A percentile compares a stretch with the other conserved stretches of the same genome.
phyloP scores from a whole-genome alignment of 768 basidiomycete species.

The Boletus insuetus region DNA sequence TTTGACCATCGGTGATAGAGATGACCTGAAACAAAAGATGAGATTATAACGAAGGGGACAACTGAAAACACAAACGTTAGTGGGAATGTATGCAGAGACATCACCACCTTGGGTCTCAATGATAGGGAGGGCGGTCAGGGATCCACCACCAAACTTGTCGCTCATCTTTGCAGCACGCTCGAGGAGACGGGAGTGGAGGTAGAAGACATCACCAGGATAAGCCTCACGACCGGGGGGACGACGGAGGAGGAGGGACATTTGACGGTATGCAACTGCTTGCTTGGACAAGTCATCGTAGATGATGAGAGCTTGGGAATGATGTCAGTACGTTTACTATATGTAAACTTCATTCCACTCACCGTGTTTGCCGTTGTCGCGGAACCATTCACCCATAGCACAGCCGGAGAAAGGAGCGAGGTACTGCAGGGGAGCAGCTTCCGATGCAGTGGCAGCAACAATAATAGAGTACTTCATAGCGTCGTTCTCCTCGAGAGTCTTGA shows the following conservation, averaged over 20 bases:
- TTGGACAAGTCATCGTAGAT: conserved; percentile 99
- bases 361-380: conserved; percentile 99
- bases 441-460: conserved; percentile 98
- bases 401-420: conserved; percentile 99
- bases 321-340: conserved; percentile 10
- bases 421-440: conserved; percentile 98
- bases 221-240: conserved; percentile 99
- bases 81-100: conserved; percentile 99
- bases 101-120: conserved; percentile 99
- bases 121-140: conserved; percentile 97
- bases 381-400: conserved; percentile 99
- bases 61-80: conserved; percentile 55
- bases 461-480: conserved; percentile 99
- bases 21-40: conserved; percentile 66
- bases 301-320: conserved; percentile 67
- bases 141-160: conserved; percentile 98
- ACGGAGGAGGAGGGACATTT: conserved; percentile 99
- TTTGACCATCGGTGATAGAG: conserved; percentile 99
- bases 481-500: conserved; percentile 99
- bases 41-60: background rate
- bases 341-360: conserved; percentile 47
- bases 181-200: conserved; percentile 99
- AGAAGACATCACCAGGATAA: conserved; percentile 99
- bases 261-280: conserved; percentile 99
- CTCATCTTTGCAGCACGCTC: conserved; percentile 99